Conservation (phyloP, 2,329 filamentous ascomycete species). For the Fusarium goolgardi region DNA sequence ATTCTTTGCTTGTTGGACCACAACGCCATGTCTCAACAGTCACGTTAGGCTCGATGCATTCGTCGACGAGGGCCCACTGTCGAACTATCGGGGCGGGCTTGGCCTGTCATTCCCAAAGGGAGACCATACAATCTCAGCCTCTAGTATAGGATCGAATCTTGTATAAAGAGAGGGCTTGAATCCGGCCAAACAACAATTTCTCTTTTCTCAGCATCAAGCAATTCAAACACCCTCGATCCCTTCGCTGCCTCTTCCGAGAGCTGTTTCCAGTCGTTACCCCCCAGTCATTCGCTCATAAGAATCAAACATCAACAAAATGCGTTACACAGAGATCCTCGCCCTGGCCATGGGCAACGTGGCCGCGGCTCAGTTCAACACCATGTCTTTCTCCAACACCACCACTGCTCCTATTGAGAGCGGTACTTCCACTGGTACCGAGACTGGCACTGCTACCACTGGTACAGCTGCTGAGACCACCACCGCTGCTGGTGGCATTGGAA, state of each 20-base stretch:
- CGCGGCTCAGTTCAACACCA: conserved; percentile 40
- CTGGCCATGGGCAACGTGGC: conserved; percentile 50
- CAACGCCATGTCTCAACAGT: conserved; percentile 45
- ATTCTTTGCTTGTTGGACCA: conserved; percentile 39
- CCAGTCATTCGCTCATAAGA: conserved; percentile 45
- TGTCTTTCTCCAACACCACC: conserved; percentile 24
- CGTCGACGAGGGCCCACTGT: conserved; percentile 22
- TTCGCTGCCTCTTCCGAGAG: conserved; percentile 49
- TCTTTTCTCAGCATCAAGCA: conserved; percentile 41
- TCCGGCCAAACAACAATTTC: conserved; percentile 33
- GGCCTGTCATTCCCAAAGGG: conserved; percentile 14
- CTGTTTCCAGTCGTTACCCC: conserved; percentile 43
- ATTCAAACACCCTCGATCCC: conserved; percentile 49
- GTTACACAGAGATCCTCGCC: conserved; percentile 48
- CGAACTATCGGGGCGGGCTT: conserved; percentile 20
- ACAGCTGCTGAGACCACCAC: conserved; percentile 4
- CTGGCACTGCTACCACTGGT: conserved; percentile 7
- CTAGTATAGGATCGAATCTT: conserved; percentile 14
- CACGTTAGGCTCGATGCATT: conserved; percentile 33
- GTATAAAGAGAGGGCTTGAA: conserved; percentile 47
- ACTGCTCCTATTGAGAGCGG: conserved; percentile 8
- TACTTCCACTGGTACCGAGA: conserved; percentile 12
- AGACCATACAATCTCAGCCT: conserved; percentile 25
- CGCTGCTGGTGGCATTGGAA: conserved; percentile 8
- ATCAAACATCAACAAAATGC: conserved; percentile 46